Percentiles rank a stretch among this genome's conserved stretches.
Conservation (phyloP, 1,284 basidiomycete species). For the Puccinia horiana region DNA sequence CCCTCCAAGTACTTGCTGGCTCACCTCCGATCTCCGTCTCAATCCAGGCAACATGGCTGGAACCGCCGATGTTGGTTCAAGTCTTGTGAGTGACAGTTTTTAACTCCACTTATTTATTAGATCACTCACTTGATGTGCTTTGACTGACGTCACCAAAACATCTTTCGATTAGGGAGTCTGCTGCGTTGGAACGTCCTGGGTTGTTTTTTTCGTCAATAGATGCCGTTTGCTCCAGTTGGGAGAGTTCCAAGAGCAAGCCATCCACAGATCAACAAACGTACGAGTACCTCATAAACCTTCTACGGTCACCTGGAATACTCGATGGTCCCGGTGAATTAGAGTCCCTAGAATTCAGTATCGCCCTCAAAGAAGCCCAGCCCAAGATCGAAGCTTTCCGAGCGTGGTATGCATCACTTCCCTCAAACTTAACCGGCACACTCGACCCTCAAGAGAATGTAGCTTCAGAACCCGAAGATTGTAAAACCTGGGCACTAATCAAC, state of each 20-base stretch:
- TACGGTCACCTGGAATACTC: constrained; percentile 18
- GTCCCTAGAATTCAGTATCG: constrained; percentile 37
- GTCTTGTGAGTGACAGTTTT: constrained; percentile 16
- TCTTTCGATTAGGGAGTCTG: constrained; percentile 38
- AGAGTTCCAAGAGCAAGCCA: background rate
- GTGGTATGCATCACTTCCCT: constrained; percentile 42
- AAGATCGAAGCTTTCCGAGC: constrained; percentile 45
- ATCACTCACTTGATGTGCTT: background rate
- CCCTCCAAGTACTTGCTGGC: background rate
- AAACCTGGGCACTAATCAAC: constrained; percentile 34
- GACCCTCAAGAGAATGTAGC: background rate
- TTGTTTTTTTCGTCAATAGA: constrained; percentile 32
- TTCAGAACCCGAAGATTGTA: constrained; percentile 9
- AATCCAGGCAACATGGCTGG: constrained; percentile 45
- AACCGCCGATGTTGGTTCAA: constrained; percentile 42
- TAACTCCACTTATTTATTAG: too few relatives aligned
- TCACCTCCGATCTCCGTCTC: constrained; percentile 48
- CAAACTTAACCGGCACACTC: background rate
- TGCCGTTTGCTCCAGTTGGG: constrained; percentile 31
- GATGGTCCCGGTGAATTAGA: constrained; percentile 36
- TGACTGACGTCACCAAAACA: background rate
- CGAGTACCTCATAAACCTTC: constrained; percentile 17
- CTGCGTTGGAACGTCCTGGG: constrained; percentile 40
- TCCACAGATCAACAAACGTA: constrained; percentile 39
- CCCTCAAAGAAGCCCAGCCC: constrained; percentile 48